phyloP scores from a whole-genome alignment of 768 basidiomycete species.

The Arthromyces matolae region DNA sequence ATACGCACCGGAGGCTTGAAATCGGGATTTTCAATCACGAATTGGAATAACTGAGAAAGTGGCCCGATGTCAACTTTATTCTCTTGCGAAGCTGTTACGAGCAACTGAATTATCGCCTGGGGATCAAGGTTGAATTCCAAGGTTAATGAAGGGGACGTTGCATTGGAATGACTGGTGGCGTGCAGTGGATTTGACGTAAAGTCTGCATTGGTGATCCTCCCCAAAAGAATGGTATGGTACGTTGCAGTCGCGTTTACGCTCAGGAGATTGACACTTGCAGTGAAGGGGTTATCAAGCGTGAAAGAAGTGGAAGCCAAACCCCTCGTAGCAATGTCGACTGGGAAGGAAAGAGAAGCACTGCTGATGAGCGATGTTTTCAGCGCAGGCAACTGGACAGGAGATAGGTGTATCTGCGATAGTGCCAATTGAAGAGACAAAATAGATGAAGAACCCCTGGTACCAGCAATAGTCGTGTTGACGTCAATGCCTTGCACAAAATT shows the following conservation, averaged over 20 bases:
- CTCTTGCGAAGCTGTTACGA: slow-evolving; percentile 46
- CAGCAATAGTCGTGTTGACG: slow-evolving; percentile 52
- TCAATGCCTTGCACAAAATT: slow-evolving; percentile 66
- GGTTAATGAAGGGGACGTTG: slow-evolving; percentile 54
- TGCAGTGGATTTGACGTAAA: slow-evolving; percentile 54
- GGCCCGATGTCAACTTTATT: slow-evolving; percentile 62
- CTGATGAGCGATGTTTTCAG: slow-evolving; percentile 59
- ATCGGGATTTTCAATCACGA: slow-evolving; percentile 46
- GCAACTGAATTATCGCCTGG: slow-evolving; percentile 52
- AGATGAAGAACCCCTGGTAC: slow-evolving; percentile 50
- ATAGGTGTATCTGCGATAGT: slow-evolving; percentile 55
- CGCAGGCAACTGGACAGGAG: slow-evolving; percentile 62
- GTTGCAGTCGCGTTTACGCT: slow-evolving; percentile 49
- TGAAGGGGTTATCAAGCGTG: slow-evolving; percentile 64
- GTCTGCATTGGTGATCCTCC: slow-evolving; percentile 55
- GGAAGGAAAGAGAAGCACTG: slow-evolving; percentile 55
- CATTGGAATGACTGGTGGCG: slow-evolving; percentile 53
- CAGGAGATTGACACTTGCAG: slow-evolving; percentile 65
- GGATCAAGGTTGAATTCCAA: slow-evolving; percentile 66
- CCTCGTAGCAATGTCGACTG: slow-evolving; percentile 55
- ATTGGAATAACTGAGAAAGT: slow-evolving; percentile 49
- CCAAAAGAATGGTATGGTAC: slow-evolving; percentile 53
- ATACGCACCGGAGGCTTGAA: slow-evolving; percentile 48
- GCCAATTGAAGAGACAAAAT: slow-evolving; percentile 60
- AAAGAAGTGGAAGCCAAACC: slow-evolving; percentile 59